Percentiles rank a stretch among this genome's conserved stretches.
phyloP scores from a whole-genome alignment of 1,284 basidiomycete species.

The Paramarasmius palmivorus region DNA sequence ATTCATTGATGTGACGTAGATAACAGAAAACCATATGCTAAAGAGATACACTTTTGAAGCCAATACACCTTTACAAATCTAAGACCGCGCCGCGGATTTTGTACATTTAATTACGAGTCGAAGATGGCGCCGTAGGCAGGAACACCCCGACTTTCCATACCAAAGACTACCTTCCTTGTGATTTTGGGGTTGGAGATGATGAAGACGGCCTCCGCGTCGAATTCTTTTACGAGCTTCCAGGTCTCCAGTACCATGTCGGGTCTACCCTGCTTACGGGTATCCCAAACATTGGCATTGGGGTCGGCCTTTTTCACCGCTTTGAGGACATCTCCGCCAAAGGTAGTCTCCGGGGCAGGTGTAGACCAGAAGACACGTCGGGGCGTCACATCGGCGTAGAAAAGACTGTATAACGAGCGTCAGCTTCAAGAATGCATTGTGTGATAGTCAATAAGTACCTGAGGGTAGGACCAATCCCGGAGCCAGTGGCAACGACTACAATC shows the following conservation, averaged over 20 bases:
- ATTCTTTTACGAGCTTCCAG: constrained; percentile 31
- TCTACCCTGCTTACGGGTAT: constrained; percentile 34
- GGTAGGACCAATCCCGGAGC: constrained; percentile 25
- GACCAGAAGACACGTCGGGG: constrained; percentile 39
- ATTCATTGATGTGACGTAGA: no score
- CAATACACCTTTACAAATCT: no score
- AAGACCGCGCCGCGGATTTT: no score
- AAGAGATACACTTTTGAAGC: no score
- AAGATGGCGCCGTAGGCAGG: constrained; percentile 42
- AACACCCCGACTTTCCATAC: constrained; percentile 37
- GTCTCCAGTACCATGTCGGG: constrained; percentile 37
- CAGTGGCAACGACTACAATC: constrained; percentile 38
- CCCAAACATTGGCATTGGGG: constrained; percentile 33
- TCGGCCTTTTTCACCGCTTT: constrained; percentile 33
- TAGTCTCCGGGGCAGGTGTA: constrained; percentile 32
- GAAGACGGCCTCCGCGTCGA: constrained; percentile 36
- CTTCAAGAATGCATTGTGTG: background rate
- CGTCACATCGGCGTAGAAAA: constrained; percentile 32
- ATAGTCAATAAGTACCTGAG: background rate
- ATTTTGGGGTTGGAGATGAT: constrained; percentile 39
- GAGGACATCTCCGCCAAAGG: constrained; percentile 34
- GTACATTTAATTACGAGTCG: constrained; percentile 28
- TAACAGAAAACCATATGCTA: no score
- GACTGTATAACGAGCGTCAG: constrained; percentile 32
- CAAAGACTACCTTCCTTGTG: constrained; percentile 36